These are phyloP conservation scores for Quercus alba DNA, from an alignment of 306 rosid genomes.

Conservation along the genomic window DNA sequence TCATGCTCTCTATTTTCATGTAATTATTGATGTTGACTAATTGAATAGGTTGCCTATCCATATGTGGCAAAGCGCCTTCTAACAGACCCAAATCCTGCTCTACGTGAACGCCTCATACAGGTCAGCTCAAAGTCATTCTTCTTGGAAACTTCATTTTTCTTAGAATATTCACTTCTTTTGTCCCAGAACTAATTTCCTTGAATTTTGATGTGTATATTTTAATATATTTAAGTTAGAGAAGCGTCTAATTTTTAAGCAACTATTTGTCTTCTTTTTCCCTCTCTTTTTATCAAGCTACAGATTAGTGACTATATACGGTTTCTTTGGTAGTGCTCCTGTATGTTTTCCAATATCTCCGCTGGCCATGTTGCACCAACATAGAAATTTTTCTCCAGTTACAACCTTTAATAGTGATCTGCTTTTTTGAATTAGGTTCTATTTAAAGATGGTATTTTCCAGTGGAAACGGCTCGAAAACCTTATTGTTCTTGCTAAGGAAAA, in stretches of 20 bases:
- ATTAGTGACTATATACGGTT: background rate
- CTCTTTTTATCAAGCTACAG: background rate
- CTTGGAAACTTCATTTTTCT: constrained; percentile 1
- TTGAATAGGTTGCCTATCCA: constrained; percentile 94
- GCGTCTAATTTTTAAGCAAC: constrained; percentile 1
- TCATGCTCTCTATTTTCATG: constrained; percentile 12
- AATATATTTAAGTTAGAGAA: constrained; percentile 1
- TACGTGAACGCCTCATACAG: constrained; percentile 97
- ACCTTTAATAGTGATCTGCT: constrained; percentile 11
- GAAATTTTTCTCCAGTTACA: background rate
- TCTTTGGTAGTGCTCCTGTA: background rate
- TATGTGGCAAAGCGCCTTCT: constrained; percentile 92
- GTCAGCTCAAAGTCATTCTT: constrained; percentile 41
- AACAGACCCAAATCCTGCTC: constrained; percentile 96
- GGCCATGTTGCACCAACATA: background rate
- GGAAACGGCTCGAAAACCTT: constrained; percentile 99
- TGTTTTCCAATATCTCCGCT: background rate
- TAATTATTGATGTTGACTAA: constrained; percentile 14
- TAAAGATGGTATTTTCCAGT: constrained; percentile 91
- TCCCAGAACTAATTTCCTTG: background rate
- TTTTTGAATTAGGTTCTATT: constrained; percentile 67
- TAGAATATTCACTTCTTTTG: constrained; percentile 13
- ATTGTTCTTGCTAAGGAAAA: constrained; percentile 95
- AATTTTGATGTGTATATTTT: background rate
- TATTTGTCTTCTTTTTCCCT: background rate